Evolutionary conservation across 352 stramenopile species (phyloP).

Genomic region (Phytophthora tubulina): DNA sequence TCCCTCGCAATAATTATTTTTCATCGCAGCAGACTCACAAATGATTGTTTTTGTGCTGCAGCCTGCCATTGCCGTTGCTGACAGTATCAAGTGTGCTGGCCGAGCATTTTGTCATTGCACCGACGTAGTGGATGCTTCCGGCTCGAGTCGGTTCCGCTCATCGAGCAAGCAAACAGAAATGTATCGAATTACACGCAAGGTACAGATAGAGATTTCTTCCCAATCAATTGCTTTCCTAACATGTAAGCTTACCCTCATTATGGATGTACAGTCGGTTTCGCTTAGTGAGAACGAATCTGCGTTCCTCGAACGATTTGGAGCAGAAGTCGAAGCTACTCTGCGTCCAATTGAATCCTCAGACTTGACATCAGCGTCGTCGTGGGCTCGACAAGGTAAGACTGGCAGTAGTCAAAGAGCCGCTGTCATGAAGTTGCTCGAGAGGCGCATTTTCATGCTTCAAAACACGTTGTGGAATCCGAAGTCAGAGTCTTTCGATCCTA

Average conservation of each 20-base stretch:
- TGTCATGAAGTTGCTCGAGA: slow-evolving; percentile 58
- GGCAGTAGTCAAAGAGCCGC: neutral
- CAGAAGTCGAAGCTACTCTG: slow-evolving; percentile 57
- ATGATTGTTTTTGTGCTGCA: slow-evolving; percentile 8
- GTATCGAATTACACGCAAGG: slow-evolving; percentile 69
- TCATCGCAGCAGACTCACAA: slow-evolving; percentile 6
- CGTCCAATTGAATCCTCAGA: slow-evolving; percentile 16
- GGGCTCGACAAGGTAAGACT: slow-evolving; percentile 12
- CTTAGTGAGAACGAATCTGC: slow-evolving; percentile 66
- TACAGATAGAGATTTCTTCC: slow-evolving; percentile 14
- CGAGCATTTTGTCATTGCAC: slow-evolving; percentile 63
- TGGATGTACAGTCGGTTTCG: slow-evolving; percentile 54
- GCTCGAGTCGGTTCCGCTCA: slow-evolving; percentile 25
- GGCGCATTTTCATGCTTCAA: slow-evolving; percentile 74
- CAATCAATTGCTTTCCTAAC: neutral
- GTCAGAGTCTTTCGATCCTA: slow-evolving; percentile 65
- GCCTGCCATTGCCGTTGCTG: slow-evolving; percentile 20
- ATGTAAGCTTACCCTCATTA: neutral
- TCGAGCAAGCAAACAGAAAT: slow-evolving; percentile 44
- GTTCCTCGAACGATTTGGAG: slow-evolving; percentile 68
- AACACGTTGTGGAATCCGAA: slow-evolving; percentile 79
- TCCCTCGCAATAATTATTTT: neutral
- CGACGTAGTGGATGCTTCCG: slow-evolving; percentile 20
- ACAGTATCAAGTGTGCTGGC: slow-evolving; percentile 49
- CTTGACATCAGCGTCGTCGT: slow-evolving; percentile 17